Base-by-base conservation (phyloP, 2,329 filamentous ascomycete genomes). In the Diaporthe caulivora region DNA sequence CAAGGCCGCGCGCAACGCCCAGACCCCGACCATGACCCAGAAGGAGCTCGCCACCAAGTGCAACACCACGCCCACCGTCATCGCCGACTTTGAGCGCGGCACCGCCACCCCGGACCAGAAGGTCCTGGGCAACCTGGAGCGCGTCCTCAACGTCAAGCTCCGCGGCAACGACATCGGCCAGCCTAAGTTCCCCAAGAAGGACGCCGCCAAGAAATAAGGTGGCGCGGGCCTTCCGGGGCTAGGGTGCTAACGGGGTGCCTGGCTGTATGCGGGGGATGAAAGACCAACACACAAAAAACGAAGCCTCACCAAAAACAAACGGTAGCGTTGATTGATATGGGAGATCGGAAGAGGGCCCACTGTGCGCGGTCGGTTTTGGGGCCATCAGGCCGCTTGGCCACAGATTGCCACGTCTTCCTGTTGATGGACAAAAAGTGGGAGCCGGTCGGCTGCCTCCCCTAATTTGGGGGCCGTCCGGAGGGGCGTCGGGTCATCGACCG, bases 1-100 rank as follows among this genome's bases (percentile, higher is more conserved):
- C 86, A 89, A 91, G 80, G 90, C 92, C 80, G 91, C 93, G 72
- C 94, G 97, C 77, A 92, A 91, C 82, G 91, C 93, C 82, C 92
- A 94, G 82, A 93, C 93, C 84, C 95, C 95, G 84, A 97, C 97
- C 87, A 96, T 98, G 94, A 97, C 95, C 72, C 97, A 98, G 86
- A 97, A 97, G 84, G 90, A 92, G 77, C 87, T 92, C 53, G 96
- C 95, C 75, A 95, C 93, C 77, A 95, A 95, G 86, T 95, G 94
- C 88, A 97, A 97, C 88, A 95, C 93, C 75, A 96, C 94, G 54
- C 91, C 92, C 69, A 89, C 91, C 77, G 87, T 97, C 78, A 89
- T 98, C 76, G 93, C 93, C 80, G 92, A 95, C 79, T 95, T 97
- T 80, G 96, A 98, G 91, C 90, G 92, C 77, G 95, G 93, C 78